Conservation (phyloP, 148 eudicot genomes). For the Silene conica region DNA sequence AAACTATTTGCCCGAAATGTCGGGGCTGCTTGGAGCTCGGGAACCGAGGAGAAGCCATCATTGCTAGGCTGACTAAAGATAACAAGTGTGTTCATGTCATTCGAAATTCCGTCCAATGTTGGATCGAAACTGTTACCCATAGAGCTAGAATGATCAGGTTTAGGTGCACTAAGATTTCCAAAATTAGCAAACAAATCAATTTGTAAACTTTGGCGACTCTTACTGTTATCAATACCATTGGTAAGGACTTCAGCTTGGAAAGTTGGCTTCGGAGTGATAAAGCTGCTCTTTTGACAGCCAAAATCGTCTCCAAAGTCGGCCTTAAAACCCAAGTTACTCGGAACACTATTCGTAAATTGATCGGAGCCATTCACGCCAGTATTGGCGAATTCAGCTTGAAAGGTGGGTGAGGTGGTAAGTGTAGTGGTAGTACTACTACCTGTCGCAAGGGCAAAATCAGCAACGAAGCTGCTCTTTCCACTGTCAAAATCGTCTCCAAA, state of each 20-base stretch:
- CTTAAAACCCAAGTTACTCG: not conserved
- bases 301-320: not conserved
- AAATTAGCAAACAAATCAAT: constrained; percentile 3
- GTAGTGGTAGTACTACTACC: not conserved
- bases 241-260: not conserved
- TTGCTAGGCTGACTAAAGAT: constrained; percentile 13
- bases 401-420: not conserved
- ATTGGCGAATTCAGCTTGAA: not conserved
- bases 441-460: not conserved
- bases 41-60: constrained; percentile 16
- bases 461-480: not conserved
- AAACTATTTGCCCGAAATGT: constrained; percentile 45
- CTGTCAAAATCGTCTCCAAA: constrained; percentile 4
- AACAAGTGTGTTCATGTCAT: constrained; percentile 25
- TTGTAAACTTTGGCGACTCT: not conserved
- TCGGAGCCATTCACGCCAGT: not conserved
- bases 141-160: not conserved
- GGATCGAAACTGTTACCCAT: not conserved
- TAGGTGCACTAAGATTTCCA: not conserved
- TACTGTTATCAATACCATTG: not conserved
- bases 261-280: constrained; percentile 3
- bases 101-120: not conserved
- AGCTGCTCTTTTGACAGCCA: not conserved
- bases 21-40: constrained; percentile 47
- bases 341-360: not conserved